Base-by-base conservation (phyloP, 176 grass and related monocot genomes). In the Carex myosuroides region DNA sequence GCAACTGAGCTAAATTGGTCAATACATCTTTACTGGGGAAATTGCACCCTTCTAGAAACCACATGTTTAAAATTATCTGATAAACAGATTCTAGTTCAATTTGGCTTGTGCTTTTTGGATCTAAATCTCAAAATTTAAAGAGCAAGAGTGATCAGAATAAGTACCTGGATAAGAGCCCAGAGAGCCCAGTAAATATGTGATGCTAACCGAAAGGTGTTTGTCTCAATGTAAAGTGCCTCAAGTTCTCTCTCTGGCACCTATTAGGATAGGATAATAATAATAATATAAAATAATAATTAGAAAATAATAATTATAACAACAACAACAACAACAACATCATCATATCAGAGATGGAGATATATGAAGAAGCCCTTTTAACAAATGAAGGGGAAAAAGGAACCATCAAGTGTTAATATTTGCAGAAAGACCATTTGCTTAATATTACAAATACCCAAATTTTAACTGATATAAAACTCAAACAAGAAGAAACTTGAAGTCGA, bases 141-240 rank as follows among this genome's bases (percentile, higher is more conserved):
- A 71, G 21, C 33, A 14, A 35, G n/a, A 52, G 70, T 30, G 21
- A 26, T 52, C 14, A 33, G 81, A 4, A 17, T 9, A 32, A 7
- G 66, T 80, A 95, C 96, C 96, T 98, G 93, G 83, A 98, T 92
- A 77, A 98, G 91, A 85, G 87, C 96, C 96, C 96, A 98, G 52
- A 98, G 33, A 53, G 93, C 92, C 93, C 96, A 98, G 80, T 93
- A 98, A 64, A 95, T 76, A 46, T 98, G 96, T 3, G 93, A 95
- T 73, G 93, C 93, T 69, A 98, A 85, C 70, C 93, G 86, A 83
- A 85, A 98, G 18, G 96, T 95, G 87, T 98, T 98, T 79, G 96
- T 95, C 88, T 98, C 96, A 24, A 91, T 61, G 84, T 88, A 92
- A 81, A 98, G 88, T 1, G 80, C 59, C 80, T 98, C 88, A 59